These are phyloP conservation scores for Colletotrichum theobromicola DNA, from an alignment of 2,329 filamentous ascomycete genomes.

Conservation along the genomic window DNA sequence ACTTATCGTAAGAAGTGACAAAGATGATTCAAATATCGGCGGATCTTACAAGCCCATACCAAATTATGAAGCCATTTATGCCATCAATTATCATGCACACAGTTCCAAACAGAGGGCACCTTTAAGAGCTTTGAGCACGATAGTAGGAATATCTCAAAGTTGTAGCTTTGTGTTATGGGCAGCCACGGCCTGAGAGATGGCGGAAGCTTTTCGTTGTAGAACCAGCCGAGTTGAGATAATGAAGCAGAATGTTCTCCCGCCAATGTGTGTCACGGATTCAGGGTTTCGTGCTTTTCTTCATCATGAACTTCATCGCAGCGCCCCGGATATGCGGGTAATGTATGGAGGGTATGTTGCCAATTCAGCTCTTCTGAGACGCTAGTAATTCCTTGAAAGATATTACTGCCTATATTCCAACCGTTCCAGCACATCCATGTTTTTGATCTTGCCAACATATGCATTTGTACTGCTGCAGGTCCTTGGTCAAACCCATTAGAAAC, in stretches of 20 bases:
- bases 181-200: neutral
- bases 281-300: neutral
- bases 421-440: neutral
- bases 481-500: neutral
- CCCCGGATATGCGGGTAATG: neutral
- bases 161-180: neutral
- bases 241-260: neutral
- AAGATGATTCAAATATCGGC: neutral
- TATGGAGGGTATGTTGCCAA: neutral
- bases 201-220: neutral
- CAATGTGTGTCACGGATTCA: neutral
- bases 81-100: neutral
- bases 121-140: neutral
- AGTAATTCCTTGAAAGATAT: too few species aligned
- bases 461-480: neutral
- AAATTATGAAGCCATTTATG: neutral
- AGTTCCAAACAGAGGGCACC: neutral
- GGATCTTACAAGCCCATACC: neutral
- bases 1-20: neutral
- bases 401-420: neutral
- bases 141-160: neutral
- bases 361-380: neutral
- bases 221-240: neutral
- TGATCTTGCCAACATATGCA: neutral
- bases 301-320: neutral